Evolutionary conservation across 2,329 filamentous ascomycete genomes (phyloP).

Genomic region (Alternaria triticimaculans): DNA sequence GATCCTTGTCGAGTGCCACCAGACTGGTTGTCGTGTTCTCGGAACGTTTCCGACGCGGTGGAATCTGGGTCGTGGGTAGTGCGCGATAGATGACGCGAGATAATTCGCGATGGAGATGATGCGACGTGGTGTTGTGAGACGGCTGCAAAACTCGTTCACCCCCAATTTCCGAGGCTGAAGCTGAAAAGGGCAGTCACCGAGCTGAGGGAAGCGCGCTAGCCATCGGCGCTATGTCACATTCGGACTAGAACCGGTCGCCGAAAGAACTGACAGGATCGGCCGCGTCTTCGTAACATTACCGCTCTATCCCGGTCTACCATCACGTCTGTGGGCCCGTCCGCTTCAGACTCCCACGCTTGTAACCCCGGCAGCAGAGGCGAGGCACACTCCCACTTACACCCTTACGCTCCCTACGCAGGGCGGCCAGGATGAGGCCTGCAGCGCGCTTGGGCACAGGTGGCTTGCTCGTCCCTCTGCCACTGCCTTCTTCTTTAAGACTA

Average conservation of each 20-base stretch:
- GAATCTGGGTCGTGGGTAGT: neutral
- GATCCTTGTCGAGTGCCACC: constrained; percentile 1
- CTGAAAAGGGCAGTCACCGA: constrained; percentile 13
- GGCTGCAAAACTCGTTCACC: constrained; percentile 6
- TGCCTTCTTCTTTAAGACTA: constrained; percentile 33
- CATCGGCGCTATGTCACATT: neutral
- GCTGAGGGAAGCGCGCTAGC: neutral
- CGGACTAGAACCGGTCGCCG: neutral
- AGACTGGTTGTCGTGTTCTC: neutral
- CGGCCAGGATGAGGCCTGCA: constrained; percentile 24
- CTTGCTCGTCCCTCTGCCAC: constrained; percentile 20
- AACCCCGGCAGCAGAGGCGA: constrained; percentile 17
- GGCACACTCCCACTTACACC: constrained; percentile 20
- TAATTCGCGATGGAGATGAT: constrained; percentile 8
- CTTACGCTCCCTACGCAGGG: constrained; percentile 26
- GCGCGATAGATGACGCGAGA: neutral
- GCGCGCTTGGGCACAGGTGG: constrained; percentile 28
- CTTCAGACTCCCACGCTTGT: constrained; percentile 28
- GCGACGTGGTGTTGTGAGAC: constrained; percentile 12
- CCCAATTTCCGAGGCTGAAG: constrained; percentile 19
- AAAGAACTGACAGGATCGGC: neutral
- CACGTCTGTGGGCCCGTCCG: constrained; percentile 22
- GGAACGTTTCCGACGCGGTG: constrained; percentile 2
- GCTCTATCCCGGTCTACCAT: constrained; percentile 8
- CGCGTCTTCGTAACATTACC: constrained; percentile 8